Conservation (phyloP, 768 basidiomycete genomes). For the Tylopilus rubrobrunneus region DNA sequence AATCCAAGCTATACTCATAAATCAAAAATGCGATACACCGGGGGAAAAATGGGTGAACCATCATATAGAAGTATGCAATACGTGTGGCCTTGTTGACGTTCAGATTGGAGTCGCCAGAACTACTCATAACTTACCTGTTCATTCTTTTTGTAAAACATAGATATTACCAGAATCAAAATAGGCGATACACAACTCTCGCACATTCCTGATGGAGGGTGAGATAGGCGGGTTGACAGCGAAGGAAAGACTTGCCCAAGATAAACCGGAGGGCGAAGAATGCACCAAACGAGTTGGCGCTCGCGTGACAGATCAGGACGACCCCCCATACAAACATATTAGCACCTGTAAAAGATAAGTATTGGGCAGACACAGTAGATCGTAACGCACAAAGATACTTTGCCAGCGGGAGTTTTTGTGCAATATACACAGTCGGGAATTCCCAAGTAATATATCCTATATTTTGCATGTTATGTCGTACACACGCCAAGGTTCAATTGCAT, state of each 20-base stretch:
- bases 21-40: background rate
- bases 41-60: slow-evolving; percentile 18
- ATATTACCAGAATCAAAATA: background rate
- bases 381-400: slow-evolving; percentile 35
- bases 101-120: background rate
- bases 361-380: background rate
- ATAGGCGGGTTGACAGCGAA: background rate
- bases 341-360: slow-evolving; percentile 14
- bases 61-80: slow-evolving; percentile 37
- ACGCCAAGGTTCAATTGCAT: too few species aligned
- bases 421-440: slow-evolving; percentile 41
- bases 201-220: background rate
- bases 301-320: slow-evolving; percentile 26
- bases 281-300: background rate
- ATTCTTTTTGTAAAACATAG: slow-evolving; percentile 24
- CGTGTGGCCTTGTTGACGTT: slow-evolving; percentile 10
- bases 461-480: too few species aligned
- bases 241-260: background rate
- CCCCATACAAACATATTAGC: slow-evolving; percentile 40
- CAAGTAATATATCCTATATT: slow-evolving; percentile 29
- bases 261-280: background rate
- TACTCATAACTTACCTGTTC: slow-evolving; percentile 30
- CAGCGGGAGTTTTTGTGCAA: slow-evolving; percentile 18
- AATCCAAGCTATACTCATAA: background rate
- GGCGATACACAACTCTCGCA: background rate